Evolutionary conservation across 805 yeast species (phyloP).

Genomic region (Lachancea waltii): DNA sequence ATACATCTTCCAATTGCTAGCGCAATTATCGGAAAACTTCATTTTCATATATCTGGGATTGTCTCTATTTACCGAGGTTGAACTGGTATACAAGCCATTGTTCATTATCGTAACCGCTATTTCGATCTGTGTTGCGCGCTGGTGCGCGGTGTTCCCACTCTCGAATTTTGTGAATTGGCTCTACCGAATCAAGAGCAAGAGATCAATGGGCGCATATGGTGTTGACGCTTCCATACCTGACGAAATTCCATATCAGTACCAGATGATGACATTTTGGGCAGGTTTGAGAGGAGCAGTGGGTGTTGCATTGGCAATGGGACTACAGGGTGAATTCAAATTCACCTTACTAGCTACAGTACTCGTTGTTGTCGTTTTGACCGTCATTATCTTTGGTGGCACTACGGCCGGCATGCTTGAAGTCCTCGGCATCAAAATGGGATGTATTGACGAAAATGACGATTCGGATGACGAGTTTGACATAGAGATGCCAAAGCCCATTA

Average conservation of each 20-base stretch:
- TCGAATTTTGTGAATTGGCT: conserved; percentile 80
- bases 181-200: conserved; percentile 47
- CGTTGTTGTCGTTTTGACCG: conserved; percentile 94
- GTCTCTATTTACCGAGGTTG: conserved; percentile 92
- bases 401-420: conserved; percentile 98
- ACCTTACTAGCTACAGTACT: conserved; percentile 88
- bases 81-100: conserved; percentile 88
- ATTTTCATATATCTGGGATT: conserved; percentile 92
- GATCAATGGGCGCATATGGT: conserved; percentile 38
- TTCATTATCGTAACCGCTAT: conserved; percentile 83
- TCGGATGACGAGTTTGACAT: conserved; percentile 95
- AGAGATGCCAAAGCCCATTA: conserved; percentile 40
- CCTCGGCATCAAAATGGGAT: conserved; percentile 86
- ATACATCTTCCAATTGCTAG: conserved; percentile 87
- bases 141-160: conserved; percentile 96
- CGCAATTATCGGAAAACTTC: conserved; percentile 93
- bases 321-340: conserved; percentile 88
- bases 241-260: conserved; percentile 91
- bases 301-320: conserved; percentile 95
- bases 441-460: conserved; percentile 64
- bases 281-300: conserved; percentile 99
- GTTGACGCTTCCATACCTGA: conserved; percentile 46
- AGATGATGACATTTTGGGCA: conserved; percentile 99
- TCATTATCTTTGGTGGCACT: conserved; percentile 94
- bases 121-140: conserved; percentile 89